Percentiles rank a stretch among this genome's conserved stretches.
Conservation (phyloP, 495 filamentous ascomycete species). For the Schizothecium vesticola region DNA sequence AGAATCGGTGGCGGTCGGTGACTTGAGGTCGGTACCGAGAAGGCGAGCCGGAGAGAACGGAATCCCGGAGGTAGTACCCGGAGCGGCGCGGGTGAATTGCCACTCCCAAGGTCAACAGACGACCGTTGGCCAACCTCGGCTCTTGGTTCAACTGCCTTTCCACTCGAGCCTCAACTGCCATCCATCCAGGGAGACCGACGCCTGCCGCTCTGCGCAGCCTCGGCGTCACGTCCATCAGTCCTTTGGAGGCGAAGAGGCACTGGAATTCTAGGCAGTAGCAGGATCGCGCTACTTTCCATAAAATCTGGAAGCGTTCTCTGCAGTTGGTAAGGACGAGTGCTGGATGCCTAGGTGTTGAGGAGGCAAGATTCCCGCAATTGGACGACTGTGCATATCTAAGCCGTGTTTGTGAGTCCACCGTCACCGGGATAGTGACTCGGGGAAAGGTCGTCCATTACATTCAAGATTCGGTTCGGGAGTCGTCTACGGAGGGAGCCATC, state of each 20-base stretch:
- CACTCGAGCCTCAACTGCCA: neutral
- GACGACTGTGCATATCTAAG: neutral
- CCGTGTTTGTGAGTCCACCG: neutral
- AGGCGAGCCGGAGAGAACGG: neutral
- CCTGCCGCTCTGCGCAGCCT: neutral
- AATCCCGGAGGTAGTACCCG: neutral
- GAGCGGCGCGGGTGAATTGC: neutral
- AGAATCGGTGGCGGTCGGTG: neutral
- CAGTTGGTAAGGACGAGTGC: neutral
- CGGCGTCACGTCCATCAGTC: neutral
- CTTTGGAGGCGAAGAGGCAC: neutral
- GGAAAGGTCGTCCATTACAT: neutral
- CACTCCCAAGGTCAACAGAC: neutral
- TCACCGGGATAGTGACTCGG: neutral
- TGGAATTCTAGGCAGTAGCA: neutral
- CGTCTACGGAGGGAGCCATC: neutral
- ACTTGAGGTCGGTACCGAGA: neutral
- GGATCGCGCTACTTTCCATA: neutral
- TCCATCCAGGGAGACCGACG: neutral
- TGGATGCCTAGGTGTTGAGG: neutral
- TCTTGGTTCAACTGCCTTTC: neutral
- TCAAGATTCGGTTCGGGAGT: neutral
- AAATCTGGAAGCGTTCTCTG: neutral
- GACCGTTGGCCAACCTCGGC: neutral
- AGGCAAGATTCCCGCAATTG: neutral